Evolutionary conservation across 2,329 filamentous ascomycete genomes (phyloP).

Genomic region (Phialemonium atrogriseum): DNA sequence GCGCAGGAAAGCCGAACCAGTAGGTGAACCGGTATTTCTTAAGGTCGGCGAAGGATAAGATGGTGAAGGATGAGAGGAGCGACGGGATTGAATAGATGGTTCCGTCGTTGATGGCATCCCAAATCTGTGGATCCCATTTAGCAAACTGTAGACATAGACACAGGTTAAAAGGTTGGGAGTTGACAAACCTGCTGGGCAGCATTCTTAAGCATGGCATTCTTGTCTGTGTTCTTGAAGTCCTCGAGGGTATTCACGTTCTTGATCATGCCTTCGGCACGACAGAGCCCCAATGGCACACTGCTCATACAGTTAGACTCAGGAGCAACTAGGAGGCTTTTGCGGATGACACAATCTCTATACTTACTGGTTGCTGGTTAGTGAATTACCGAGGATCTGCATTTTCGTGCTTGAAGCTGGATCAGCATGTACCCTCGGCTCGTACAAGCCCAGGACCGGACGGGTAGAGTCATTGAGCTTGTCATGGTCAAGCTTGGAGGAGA

Average conservation of each 20-base stretch:
- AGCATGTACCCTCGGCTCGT: slow-evolving; percentile 70
- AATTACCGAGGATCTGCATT: slow-evolving; percentile 84
- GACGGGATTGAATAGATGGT: slow-evolving; percentile 94
- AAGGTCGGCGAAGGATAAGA: slow-evolving; percentile 88
- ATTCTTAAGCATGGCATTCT: slow-evolving; percentile 65
- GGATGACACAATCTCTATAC: slow-evolving; percentile 25
- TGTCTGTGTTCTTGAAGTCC: slow-evolving; percentile 81
- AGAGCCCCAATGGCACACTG: slow-evolving; percentile 61
- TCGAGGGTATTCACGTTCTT: slow-evolving; percentile 96
- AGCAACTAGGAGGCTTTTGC: neutral
- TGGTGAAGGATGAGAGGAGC: slow-evolving; percentile 77
- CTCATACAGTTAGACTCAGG: neutral
- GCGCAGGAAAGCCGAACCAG: slow-evolving; percentile 91
- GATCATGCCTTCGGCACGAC: slow-evolving; percentile 85
- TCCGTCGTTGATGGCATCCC: slow-evolving; percentile 94
- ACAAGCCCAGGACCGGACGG: slow-evolving; percentile 76
- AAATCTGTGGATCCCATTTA: slow-evolving; percentile 57
- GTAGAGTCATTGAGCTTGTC: slow-evolving; percentile 95
- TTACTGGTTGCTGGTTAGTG: slow-evolving; percentile 75
- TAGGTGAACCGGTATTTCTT: slow-evolving; percentile 99
- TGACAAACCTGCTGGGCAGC: slow-evolving; percentile 65
- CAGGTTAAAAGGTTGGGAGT: neutral
- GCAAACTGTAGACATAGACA: slow-evolving; percentile 11
- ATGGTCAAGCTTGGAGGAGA: slow-evolving; percentile 88
- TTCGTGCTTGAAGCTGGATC: slow-evolving; percentile 69